Conservation (phyloP, 306 rosid genomes). For the Pyrus communis region DNA sequence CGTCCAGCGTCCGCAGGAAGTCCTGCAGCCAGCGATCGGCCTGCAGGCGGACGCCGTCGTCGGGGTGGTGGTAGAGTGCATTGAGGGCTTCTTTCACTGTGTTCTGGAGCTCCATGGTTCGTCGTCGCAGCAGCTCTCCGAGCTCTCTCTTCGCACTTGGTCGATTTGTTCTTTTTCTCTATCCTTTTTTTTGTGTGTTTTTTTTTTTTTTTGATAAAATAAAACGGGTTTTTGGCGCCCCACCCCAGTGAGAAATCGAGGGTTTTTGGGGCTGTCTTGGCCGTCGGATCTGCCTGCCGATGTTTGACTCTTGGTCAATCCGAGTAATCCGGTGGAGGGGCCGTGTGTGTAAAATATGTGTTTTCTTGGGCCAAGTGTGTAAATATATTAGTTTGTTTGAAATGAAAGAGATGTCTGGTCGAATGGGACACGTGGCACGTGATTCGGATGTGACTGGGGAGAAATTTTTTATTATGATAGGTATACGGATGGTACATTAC, state of each 20-base stretch:
- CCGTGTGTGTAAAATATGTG: neutral
- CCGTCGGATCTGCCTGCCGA: slow-evolving; percentile 29
- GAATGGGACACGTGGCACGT: slow-evolving; percentile 28
- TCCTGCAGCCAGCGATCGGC: slow-evolving; percentile 99
- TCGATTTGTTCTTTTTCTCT: slow-evolving; percentile 15
- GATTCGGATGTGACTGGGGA: neutral
- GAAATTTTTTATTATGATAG: fast-evolving
- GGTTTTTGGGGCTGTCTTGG: slow-evolving; percentile 13
- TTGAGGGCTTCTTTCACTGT: slow-evolving; percentile 95
- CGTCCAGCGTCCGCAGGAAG: slow-evolving; percentile 92
- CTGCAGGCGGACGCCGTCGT: slow-evolving; percentile 73
- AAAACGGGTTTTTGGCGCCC: slow-evolving; percentile 84
- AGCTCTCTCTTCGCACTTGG: slow-evolving; percentile 12
- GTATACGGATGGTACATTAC: fast-evolving
- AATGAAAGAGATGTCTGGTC: neutral
- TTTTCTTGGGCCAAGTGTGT: neutral
- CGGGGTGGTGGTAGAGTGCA: slow-evolving; percentile 98
- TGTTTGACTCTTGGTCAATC: slow-evolving; percentile 29
- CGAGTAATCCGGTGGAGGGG: neutral
- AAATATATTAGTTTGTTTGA: neutral
- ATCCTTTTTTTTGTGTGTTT: too few species aligned
- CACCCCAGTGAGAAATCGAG: slow-evolving; percentile 11
- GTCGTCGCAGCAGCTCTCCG: slow-evolving; percentile 6
- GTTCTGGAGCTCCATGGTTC: slow-evolving; percentile 85
- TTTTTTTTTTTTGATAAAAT: slow-evolving; percentile 23